Evolutionary conservation across 2,329 filamentous ascomycete genomes (phyloP), one percentile per base, ranked within the genome.

Genomic region (Phaeophleospora eucalypticola): DNA sequence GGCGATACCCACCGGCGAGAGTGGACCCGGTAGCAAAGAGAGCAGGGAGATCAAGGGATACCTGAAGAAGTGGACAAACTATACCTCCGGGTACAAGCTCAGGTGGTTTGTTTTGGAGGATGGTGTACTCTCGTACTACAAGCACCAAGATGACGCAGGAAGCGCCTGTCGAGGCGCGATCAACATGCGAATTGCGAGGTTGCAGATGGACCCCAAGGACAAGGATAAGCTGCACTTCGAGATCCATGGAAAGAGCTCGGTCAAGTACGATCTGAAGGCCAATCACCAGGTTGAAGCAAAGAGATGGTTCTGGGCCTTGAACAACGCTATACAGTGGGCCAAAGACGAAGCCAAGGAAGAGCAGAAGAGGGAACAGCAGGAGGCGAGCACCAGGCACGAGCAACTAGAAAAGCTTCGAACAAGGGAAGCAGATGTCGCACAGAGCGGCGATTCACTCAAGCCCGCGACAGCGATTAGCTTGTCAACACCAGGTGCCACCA

Each of bases 51-150:
- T 98, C 87, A 96, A 95, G 72, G 93, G 93, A 4, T 98, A 97
- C 66, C 75, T 98, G 46, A 97, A 96, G 72, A 98, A 98, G 68
- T 98, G 93, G 93, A 98, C 93, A 39, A 98, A 98, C 66, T 98
- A 98, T 66, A 90, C 91, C 17, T 90, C 87, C 64, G 93, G 93
- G 7, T 98, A 96, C 72, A 95, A 98, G 71, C 69, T 98, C 54
- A 80, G 93, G 50, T 98, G 91, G 90, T 98, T 98, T 65, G 93
- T 97, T 12, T 80, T 98, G 7, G 93, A 98, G 65, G 93, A 98
- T 65, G 93, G 93, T 10, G 91, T 98, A 10, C 70, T 98, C 57
- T 97, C 93, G 69, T 98, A 98, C 72, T 98, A 97, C 74, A 98
- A 98, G 71, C 89, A 97, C 67, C 93, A 98, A 71, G 93, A 98